Evolutionary conservation across 805 yeast species (phyloP).

Genomic region (Teunomyces stri): DNA sequence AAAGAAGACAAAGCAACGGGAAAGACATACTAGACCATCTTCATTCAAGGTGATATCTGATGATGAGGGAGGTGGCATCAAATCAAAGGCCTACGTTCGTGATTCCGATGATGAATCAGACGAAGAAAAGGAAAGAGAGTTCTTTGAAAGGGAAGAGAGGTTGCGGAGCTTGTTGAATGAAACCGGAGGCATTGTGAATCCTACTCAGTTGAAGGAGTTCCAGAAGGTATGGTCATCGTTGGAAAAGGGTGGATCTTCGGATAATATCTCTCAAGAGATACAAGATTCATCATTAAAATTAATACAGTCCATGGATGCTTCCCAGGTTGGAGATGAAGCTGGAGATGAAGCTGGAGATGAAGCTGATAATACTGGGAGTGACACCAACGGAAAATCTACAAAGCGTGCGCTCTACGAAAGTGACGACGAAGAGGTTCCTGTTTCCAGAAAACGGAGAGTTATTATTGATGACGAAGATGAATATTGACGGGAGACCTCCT

Average conservation of each 20-base stretch:
- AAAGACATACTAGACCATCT: conserved; percentile 18
- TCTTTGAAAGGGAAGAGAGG: conserved; percentile 55
- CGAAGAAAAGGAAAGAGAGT: conserved; percentile 49
- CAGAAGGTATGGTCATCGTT: conserved; percentile 29
- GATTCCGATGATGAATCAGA: conserved; percentile 67
- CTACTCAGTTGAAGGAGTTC: conserved; percentile 31
- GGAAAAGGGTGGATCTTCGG: conserved; percentile 12
- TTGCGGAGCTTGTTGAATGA: conserved; percentile 39
- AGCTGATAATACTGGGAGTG: background rate
- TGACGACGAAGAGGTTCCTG: conserved; percentile 10
- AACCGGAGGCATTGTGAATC: conserved; percentile 39
- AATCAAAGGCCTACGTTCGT: conserved; percentile 54
- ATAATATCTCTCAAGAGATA: conserved; percentile 15
- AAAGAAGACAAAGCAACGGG: conserved; percentile 4
- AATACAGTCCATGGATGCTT: background rate
- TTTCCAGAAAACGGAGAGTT: conserved; percentile 19
- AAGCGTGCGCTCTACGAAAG: conserved; percentile 4
- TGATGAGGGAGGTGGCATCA: conserved; percentile 22
- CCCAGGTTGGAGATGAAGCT: conserved; percentile 8
- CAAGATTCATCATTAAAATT: conserved; percentile 10
- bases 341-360: conserved; percentile 11
- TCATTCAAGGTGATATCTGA: conserved; percentile 30
- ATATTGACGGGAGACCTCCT: background rate
- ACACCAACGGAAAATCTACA: background rate
- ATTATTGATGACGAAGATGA: conserved; percentile 19